phyloP scores from a whole-genome alignment of 1,284 basidiomycete genomes.

The Abortiporus biennis region DNA sequence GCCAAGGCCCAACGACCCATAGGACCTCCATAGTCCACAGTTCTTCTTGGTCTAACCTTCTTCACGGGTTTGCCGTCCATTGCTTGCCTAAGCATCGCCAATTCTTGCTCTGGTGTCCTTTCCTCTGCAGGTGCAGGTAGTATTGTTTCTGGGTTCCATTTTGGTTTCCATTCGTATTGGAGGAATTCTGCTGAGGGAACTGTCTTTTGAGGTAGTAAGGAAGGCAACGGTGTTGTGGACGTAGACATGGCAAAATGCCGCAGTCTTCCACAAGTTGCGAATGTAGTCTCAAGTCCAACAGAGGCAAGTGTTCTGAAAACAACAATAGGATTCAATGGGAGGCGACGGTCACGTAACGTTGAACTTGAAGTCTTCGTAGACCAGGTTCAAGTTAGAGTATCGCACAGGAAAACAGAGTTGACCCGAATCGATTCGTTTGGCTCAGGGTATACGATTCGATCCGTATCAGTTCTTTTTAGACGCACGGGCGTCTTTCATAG shows the following conservation, averaged over 20 bases:
- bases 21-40: slow-evolving; percentile 90
- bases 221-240: slow-evolving; percentile 13
- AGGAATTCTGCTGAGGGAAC: slow-evolving; percentile 7
- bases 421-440: no score
- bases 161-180: slow-evolving; percentile 36
- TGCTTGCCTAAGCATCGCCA: slow-evolving; percentile 62
- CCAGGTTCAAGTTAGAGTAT: no score
- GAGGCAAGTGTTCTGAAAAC: no score
- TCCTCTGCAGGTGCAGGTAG: slow-evolving; percentile 76
- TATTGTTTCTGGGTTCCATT: slow-evolving; percentile 36
- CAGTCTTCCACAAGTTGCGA: no score
- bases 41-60: slow-evolving; percentile 88
- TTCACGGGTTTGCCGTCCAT: slow-evolving; percentile 75
- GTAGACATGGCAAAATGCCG: no score
- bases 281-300: no score
- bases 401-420: no score
- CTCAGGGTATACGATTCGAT: no score
- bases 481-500: background rate
- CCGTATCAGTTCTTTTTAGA: no score
- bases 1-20: slow-evolving; percentile 82
- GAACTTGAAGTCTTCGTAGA: no score
- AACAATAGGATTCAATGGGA: no score
- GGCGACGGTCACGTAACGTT: no score
- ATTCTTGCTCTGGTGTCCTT: slow-evolving; percentile 68
- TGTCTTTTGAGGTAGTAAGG: slow-evolving; percentile 15